These are phyloP conservation scores for Trichoderma afroharzianum DNA, from an alignment of 2,329 filamentous ascomycete species.

Conservation along the genomic window DNA sequence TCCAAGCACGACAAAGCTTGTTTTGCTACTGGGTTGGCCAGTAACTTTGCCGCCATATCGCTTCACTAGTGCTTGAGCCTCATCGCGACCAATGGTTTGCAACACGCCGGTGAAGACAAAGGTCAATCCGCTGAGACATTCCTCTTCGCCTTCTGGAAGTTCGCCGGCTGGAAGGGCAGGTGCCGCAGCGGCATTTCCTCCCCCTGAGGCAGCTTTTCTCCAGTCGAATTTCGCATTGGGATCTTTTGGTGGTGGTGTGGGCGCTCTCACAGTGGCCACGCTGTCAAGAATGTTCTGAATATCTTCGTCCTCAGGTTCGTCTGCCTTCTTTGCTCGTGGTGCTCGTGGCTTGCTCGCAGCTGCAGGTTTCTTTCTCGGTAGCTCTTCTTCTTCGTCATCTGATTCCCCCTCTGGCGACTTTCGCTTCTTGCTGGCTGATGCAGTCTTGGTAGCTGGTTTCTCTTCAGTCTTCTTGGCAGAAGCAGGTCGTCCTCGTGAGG, in stretches of 20 bases:
- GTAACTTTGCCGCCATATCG: constrained; percentile 92
- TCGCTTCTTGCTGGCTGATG: constrained; percentile 48
- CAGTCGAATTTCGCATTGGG: constrained; percentile 77
- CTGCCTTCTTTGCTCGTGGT: constrained; percentile 60
- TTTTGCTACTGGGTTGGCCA: constrained; percentile 81
- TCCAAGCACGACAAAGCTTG: constrained; percentile 88
- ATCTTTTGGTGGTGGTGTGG: constrained; percentile 74
- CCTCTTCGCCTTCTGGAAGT: constrained; percentile 77
- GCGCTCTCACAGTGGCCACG: constrained; percentile 77
- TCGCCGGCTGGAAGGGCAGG: constrained; percentile 64
- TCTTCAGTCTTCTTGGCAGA: constrained; percentile 23
- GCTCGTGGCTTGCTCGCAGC: constrained; percentile 56
- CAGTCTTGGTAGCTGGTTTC: constrained; percentile 30
- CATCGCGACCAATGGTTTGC: constrained; percentile 74
- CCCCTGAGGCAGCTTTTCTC: constrained; percentile 56
- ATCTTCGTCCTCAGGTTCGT: constrained; percentile 65
- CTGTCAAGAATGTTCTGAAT: constrained; percentile 78
- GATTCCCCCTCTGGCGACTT: constrained; percentile 54
- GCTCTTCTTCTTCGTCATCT: constrained; percentile 55
- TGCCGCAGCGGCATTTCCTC: constrained; percentile 56
- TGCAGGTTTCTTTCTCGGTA: constrained; percentile 55
- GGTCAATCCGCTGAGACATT: constrained; percentile 82
- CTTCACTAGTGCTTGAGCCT: constrained; percentile 83
- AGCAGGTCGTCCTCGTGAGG: constrained; percentile 38
- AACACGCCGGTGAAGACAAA: constrained; percentile 96